Evolutionary conservation across 495 filamentous ascomycete genomes (phyloP).

Genomic region (Podospora tetraspora): DNA sequence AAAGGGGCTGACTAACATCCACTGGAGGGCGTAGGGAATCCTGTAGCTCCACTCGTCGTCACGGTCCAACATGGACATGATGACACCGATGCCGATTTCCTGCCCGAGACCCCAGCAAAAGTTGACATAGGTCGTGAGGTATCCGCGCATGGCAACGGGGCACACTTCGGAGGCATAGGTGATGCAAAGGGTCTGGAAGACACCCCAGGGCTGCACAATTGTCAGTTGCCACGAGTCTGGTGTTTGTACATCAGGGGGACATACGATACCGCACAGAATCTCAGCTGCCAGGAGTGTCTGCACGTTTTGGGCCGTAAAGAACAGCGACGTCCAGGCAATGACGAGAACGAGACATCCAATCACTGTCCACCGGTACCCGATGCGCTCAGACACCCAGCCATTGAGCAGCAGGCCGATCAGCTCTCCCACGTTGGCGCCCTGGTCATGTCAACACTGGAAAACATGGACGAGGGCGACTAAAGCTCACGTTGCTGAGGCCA

Average conservation of each 20-base stretch:
- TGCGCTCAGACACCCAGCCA: conserved; percentile 67
- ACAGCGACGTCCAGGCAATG: conserved; percentile 66
- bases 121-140: conserved; percentile 76
- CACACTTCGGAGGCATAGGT: conserved; percentile 79
- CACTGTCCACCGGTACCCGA: conserved; percentile 68
- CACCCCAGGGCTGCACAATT: conserved; percentile 70
- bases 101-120: conserved; percentile 79
- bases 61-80: conserved; percentile 57
- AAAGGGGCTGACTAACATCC: conserved; percentile 46
- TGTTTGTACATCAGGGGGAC: not conserved
- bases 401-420: conserved; percentile 74
- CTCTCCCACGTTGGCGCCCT: conserved; percentile 52
- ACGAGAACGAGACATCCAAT: conserved; percentile 61
- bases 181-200: conserved; percentile 73
- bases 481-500: conserved; percentile 63
- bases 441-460: not conserved
- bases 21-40: conserved; percentile 67
- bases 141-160: conserved; percentile 65
- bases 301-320: conserved; percentile 70
- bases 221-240: not conserved
- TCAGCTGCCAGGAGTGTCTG: conserved; percentile 64
- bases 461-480: not conserved
- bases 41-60: conserved; percentile 56
- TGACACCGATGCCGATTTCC: conserved; percentile 67
- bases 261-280: conserved; percentile 65